A percentile compares a stretch with the other conserved stretches of the same genome.
These are phyloP conservation scores for Neotropicomus parvogracilis DNA, from an alignment of 1,284 basidiomycete genomes.

Conservation along the genomic window DNA sequence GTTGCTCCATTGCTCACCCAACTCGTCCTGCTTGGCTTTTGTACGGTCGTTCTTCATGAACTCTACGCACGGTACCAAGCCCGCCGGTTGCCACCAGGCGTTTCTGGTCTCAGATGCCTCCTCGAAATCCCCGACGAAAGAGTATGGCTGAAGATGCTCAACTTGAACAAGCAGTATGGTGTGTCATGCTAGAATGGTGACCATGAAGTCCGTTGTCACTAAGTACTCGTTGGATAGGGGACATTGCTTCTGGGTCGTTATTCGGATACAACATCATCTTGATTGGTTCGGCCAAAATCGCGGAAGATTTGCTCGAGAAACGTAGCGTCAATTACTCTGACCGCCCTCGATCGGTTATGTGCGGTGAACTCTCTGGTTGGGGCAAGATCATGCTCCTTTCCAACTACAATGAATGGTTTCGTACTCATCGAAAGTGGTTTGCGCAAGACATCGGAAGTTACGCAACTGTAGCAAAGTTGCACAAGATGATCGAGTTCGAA, in stretches of 20 bases:
- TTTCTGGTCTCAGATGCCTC: constrained; percentile 15
- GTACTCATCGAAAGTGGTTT: constrained; percentile 22
- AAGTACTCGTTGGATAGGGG: constrained; percentile 9
- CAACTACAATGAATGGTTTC: constrained; percentile 24
- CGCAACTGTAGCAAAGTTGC: constrained; percentile 13
- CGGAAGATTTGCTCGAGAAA: constrained; percentile 24
- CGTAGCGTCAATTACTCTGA: constrained; percentile 23
- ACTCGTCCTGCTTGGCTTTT: neutral
- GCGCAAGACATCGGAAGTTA: constrained; percentile 32
- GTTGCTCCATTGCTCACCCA: neutral
- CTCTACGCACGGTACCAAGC: constrained; percentile 4
- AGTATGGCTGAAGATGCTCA: constrained; percentile 12
- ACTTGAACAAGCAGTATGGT: constrained; percentile 18
- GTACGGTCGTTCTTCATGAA: constrained; percentile 6
- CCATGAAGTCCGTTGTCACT: neutral
- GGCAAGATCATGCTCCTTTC: constrained; percentile 26
- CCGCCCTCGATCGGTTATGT: constrained; percentile 24
- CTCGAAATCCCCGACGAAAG: constrained; percentile 10
- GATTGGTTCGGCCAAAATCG: constrained; percentile 22
- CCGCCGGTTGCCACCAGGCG: constrained; percentile 15
- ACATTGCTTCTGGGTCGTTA: constrained; percentile 18
- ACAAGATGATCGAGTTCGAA: constrained; percentile 26
- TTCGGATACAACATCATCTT: constrained; percentile 17
- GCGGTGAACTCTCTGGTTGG: constrained; percentile 30
- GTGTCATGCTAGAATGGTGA: neutral